These are phyloP conservation scores for Mortierella claussenii DNA, from an alignment of 192 early-diverging fungal genomes.

Conservation along the genomic window DNA sequence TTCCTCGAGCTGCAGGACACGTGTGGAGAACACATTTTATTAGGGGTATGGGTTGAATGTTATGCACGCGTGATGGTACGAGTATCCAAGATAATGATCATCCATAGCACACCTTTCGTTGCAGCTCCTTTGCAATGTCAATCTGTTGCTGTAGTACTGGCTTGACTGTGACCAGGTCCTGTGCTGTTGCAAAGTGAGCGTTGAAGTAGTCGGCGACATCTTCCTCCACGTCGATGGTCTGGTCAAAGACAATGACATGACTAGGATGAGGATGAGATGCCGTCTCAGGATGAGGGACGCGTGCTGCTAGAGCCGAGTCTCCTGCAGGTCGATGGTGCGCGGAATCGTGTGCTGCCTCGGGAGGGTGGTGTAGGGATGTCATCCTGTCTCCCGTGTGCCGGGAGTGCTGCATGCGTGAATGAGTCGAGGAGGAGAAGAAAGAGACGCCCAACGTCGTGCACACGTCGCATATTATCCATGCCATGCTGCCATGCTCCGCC, in stretches of 20 bases:
- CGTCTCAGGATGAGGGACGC: neutral
- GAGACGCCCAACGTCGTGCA: no score
- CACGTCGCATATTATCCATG: no score
- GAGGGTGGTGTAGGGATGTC: no score
- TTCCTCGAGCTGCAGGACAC: constrained; percentile 36
- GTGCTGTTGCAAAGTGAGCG: constrained; percentile 37
- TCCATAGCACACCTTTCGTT: constrained; percentile 31
- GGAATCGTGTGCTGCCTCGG: no score
- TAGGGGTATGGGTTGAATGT: neutral
- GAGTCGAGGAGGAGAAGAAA: no score
- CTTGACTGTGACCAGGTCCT: constrained; percentile 53
- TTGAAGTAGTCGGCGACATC: constrained; percentile 54
- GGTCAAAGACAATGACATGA: constrained; percentile 49
- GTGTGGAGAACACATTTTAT: no score
- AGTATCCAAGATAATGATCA: no score
- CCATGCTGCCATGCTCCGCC: no score
- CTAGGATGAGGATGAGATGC: neutral
- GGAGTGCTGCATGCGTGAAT: no score
- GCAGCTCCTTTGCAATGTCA: constrained; percentile 8
- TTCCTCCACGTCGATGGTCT: constrained; percentile 47
- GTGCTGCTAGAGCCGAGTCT: neutral
- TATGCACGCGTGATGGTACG: no score
- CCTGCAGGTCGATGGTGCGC: no score
- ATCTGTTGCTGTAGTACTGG: constrained; percentile 18
- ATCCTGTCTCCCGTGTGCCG: no score